Conservation (phyloP, 2,329 filamentous ascomycete species). For the Mariannaea elegans region DNA sequence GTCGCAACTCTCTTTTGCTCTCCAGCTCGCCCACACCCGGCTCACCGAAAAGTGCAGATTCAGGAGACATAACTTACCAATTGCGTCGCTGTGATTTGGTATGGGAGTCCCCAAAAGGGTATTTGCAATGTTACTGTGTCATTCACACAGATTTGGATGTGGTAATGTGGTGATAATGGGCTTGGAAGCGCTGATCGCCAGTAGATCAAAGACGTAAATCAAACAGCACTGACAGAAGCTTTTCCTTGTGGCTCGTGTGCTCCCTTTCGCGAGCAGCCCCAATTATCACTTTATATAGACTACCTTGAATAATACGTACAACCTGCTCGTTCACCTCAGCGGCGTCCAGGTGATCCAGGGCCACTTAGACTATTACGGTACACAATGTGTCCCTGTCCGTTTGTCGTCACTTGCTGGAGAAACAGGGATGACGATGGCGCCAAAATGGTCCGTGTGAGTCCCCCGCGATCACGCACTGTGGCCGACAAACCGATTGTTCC, state of each 20-base stretch:
- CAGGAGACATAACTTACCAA: conserved; percentile 38
- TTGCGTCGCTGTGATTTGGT: conserved; percentile 33
- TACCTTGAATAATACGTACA: not conserved
- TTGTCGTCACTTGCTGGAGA: conserved; percentile 37
- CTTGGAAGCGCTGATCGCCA: not conserved
- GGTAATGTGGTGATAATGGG: conserved; percentile 5
- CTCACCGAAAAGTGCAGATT: conserved; percentile 7
- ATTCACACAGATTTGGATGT: conserved; percentile 7
- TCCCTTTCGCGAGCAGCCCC: conserved; percentile 7
- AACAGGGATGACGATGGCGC: conserved; percentile 42
- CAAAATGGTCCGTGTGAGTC: conserved; percentile 34
- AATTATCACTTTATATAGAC: conserved; percentile 23
- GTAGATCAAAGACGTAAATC: not conserved
- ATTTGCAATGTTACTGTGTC: conserved; percentile 19
- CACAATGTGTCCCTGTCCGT: conserved; percentile 25
- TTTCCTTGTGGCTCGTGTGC: not conserved
- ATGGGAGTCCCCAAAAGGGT: conserved; percentile 23
- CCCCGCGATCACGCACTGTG: conserved; percentile 34
- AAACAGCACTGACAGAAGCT: not conserved
- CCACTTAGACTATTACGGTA: conserved; percentile 15
- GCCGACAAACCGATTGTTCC: conserved; percentile 17
- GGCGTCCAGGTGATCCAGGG: conserved; percentile 36
- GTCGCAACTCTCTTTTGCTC: conserved; percentile 16
- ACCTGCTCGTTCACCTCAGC: conserved; percentile 18
- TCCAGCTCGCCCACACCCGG: not conserved